A percentile compares a stretch with the other conserved stretches of the same genome.
Evolutionary conservation across 139 green algal species (phyloP).

Genomic region (Astrephomene gubernaculifera): DNA sequence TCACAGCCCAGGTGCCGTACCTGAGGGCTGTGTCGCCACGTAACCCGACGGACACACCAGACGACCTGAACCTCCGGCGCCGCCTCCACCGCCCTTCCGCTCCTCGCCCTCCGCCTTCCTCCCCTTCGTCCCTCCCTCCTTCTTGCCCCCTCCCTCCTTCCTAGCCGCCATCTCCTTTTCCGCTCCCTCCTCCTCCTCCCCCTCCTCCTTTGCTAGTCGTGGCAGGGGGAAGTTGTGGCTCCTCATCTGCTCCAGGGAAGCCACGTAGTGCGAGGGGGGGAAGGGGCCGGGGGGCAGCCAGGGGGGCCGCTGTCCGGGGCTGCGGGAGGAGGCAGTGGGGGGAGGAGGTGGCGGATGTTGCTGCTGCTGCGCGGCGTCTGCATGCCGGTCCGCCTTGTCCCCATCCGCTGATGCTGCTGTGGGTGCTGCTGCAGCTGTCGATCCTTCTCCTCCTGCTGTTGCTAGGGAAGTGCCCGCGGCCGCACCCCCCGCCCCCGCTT

Average conservation of each 20-base stretch:
- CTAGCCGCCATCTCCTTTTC: not conserved
- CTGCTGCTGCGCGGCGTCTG: not conserved
- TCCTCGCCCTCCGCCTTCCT: not conserved
- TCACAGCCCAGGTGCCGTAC: not conserved
- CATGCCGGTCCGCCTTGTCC: not conserved
- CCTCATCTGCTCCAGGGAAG: constrained; percentile 61
- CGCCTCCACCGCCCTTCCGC: not conserved
- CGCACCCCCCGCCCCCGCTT: not conserved
- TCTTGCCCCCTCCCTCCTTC: not conserved
- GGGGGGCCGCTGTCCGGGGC: too few relatives aligned
- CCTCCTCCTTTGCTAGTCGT: not conserved
- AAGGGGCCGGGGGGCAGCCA: constrained; percentile 54
- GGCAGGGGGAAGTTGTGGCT: constrained; percentile 69
- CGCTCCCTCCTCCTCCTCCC: not conserved
- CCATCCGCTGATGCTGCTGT: not conserved
- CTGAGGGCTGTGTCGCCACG: constrained; percentile 13
- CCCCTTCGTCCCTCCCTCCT: not conserved
- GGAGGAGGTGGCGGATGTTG: not conserved
- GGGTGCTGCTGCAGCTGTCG: not conserved
- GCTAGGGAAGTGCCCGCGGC: not conserved
- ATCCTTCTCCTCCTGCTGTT: not conserved
- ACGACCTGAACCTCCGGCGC: not conserved
- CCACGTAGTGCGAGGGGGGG: constrained; percentile 68
- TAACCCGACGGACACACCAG: constrained; percentile 33
- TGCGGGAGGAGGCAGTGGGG: not conserved